These are phyloP conservation scores for Fusarium sp. DNA, from an alignment of 2,329 filamentous ascomycete genomes.

Conservation along the genomic window DNA sequence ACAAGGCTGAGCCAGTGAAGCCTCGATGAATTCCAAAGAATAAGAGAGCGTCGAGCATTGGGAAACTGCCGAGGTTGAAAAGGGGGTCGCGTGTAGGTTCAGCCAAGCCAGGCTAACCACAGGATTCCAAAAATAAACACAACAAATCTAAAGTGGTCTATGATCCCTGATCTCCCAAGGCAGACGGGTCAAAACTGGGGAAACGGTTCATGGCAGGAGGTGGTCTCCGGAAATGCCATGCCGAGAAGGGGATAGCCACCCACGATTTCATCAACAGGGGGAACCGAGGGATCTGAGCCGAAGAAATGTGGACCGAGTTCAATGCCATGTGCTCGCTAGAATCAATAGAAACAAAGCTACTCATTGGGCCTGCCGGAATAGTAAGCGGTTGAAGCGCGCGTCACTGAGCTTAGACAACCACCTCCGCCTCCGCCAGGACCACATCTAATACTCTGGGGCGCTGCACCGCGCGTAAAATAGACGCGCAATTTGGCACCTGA, in stretches of 20 bases:
- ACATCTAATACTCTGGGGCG: constrained; percentile 2
- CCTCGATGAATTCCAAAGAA: not conserved
- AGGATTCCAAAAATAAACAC: not conserved
- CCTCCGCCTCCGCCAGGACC: constrained; percentile 1
- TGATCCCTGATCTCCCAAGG: not conserved
- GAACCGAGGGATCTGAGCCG: not conserved
- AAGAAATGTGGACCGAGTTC: not conserved
- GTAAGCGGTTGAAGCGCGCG: not conserved
- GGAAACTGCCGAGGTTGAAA: not conserved
- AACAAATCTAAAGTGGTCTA: not conserved
- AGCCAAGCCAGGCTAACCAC: not conserved
- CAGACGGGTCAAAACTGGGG: not conserved
- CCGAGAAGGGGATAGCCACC: not conserved
- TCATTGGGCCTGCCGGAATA: not conserved
- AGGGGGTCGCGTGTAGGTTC: not conserved
- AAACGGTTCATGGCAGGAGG: not conserved
- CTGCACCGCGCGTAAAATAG: constrained; percentile 1
- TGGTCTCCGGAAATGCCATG: not conserved
- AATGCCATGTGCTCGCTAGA: not conserved
- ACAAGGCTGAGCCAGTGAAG: not conserved
- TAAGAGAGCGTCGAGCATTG: not conserved
- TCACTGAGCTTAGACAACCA: not conserved
- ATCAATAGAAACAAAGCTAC: not conserved
- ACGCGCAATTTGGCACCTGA: not conserved
- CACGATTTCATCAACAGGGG: not conserved